These are phyloP conservation scores for Durusdinium trenchii DNA, from an alignment of 73 alveolate species.

Conservation along the genomic window DNA sequence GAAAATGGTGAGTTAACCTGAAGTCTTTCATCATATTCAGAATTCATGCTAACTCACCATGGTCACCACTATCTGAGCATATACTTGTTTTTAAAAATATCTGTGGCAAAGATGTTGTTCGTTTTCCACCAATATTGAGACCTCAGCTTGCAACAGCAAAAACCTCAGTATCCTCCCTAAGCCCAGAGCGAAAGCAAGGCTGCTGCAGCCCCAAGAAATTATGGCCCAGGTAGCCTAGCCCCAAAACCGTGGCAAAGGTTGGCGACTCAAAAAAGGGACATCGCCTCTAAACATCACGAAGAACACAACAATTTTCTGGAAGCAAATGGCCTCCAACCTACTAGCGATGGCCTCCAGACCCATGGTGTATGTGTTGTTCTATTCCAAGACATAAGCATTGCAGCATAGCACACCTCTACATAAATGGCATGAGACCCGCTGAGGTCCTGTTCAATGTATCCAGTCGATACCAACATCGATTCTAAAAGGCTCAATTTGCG, in stretches of 20 bases:
- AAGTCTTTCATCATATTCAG: no score
- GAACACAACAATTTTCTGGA: background rate
- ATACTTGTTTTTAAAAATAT: no score
- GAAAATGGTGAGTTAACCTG: no score
- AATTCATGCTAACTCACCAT: background rate
- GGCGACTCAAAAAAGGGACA: background rate
- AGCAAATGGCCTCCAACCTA: no score
- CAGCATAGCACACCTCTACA: no score
- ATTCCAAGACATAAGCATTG: no score
- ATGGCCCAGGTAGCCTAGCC: constrained; percentile 75
- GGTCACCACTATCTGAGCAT: background rate
- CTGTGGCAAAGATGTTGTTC: background rate
- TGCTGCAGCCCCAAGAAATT: constrained; percentile 74
- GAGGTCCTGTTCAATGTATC: no score
- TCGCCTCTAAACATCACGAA: background rate
- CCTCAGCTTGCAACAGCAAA: background rate
- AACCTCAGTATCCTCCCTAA: background rate
- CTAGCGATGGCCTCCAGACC: no score
- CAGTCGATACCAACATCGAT: no score
- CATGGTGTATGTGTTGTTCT: no score
- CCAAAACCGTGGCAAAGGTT: background rate
- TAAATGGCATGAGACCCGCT: no score
- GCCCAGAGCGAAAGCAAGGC: constrained; percentile 1
- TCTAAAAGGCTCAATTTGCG: background rate
- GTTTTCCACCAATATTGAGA: no score